Evolutionary conservation across 116 monocot genomes (phyloP), one percentile per base, ranked within the genome.

Genomic region (Trichopus zeylanicus): DNA sequence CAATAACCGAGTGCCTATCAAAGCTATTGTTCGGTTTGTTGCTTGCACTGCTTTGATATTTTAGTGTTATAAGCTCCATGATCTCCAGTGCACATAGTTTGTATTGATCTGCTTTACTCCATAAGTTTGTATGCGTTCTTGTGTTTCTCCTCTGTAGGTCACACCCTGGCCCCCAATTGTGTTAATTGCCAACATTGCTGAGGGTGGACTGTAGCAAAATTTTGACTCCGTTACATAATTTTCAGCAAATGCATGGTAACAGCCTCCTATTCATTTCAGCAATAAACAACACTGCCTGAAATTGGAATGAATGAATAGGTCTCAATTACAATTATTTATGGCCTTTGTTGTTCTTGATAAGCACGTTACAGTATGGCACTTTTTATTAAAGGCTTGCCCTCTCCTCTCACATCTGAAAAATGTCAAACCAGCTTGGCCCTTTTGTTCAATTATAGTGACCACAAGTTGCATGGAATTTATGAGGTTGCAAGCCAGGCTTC

Each of bases 391-490:
- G 82, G 82, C 5, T 60, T 82, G 48, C 82, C 82, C 4, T 55
- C 73, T 7, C 8, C 26, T 64, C 52, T 62, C 57, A 8, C 77
- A 69, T 31, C 70, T 82, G 48, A 73, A 46, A 64, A 77, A 82
- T 29, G 66, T 82, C 5, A 59, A 70, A 34, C 66, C 61, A 46
- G 77, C 70, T 7, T 21, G 77, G 35, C 73, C 82, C 7, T 46
- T 82, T 59, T 82, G 12, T 82, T 82, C 56, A 82, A 77, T 61
- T 82, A 77, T 37, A 60, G 21, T 62, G 63, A 77, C 31, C 34
- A 67, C 46, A 69, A 47, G 57, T 19, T 82, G 56, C 39, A 82
- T 70, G 82, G 82, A 1, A 67, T 82, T 27, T 82, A 56, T 48
- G 73, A 82, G 70, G 82, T 77, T 51, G 73, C 77, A 34, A 55